phyloP scores from a whole-genome alignment of 208 protist genomes.

The Trypanosoma melophagium region DNA sequence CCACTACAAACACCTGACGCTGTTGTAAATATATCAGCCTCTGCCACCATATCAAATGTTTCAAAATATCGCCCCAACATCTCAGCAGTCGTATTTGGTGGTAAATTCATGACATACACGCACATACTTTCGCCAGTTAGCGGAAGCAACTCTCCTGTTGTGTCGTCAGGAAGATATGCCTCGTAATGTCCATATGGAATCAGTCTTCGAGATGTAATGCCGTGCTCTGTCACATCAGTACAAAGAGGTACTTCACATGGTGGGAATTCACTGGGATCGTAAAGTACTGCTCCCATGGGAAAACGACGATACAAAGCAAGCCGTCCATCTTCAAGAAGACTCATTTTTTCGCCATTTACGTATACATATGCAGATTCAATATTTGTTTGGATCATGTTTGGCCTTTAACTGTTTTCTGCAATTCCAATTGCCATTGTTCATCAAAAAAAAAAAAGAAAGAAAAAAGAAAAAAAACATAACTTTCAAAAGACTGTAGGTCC shows the following conservation, averaged over 20 bases:
- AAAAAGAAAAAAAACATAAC: no score
- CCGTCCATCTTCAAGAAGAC: slow-evolving; percentile 70
- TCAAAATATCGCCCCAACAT: slow-evolving; percentile 81
- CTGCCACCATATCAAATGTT: slow-evolving; percentile 64
- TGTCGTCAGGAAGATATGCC: slow-evolving; percentile 49
- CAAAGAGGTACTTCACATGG: slow-evolving; percentile 56
- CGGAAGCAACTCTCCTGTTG: slow-evolving; percentile 29
- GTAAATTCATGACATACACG: slow-evolving; percentile 70
- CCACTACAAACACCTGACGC: slow-evolving; percentile 49
- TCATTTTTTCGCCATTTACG: slow-evolving; percentile 65
- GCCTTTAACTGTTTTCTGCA: background rate
- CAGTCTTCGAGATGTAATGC: slow-evolving; percentile 65
- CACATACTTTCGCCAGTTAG: slow-evolving; percentile 40
- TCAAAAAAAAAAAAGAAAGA: no score
- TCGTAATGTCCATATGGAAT: slow-evolving; percentile 71
- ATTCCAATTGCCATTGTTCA: no score
- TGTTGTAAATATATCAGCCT: slow-evolving; percentile 60
- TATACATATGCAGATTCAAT: slow-evolving; percentile 44
- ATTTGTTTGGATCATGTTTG: slow-evolving; percentile 2
- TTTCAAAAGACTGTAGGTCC: no score
- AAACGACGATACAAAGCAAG: slow-evolving; percentile 63
- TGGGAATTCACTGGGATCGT: slow-evolving; percentile 58
- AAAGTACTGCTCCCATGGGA: slow-evolving; percentile 62
- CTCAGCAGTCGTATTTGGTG: slow-evolving; percentile 61
- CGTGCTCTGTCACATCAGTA: slow-evolving; percentile 43